Conservation (phyloP, 352 stramenopile genomes). For the Phytophthora pistaciae region DNA sequence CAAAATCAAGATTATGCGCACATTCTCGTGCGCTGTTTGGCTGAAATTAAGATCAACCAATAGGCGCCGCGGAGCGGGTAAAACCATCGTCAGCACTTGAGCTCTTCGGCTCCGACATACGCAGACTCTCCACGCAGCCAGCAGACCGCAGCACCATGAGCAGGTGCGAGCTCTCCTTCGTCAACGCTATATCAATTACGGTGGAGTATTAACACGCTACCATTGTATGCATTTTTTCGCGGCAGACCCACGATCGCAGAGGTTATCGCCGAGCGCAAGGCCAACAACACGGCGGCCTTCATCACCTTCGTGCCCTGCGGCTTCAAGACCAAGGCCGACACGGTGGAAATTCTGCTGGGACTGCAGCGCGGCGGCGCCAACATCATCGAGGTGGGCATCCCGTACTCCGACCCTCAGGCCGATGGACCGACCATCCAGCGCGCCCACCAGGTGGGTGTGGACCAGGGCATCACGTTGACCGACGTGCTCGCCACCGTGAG, state of each 20-base stretch:
- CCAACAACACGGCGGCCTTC: slow-evolving; percentile 91
- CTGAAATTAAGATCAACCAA: slow-evolving; percentile 28
- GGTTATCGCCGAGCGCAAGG: slow-evolving; percentile 75
- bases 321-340: slow-evolving; percentile 95
- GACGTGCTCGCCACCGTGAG: slow-evolving; percentile 95
- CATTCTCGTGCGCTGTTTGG: slow-evolving; percentile 15
- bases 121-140: slow-evolving; percentile 33
- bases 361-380: slow-evolving; percentile 96
- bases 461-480: slow-evolving; percentile 94
- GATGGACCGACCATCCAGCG: slow-evolving; percentile 98
- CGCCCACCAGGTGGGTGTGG: slow-evolving; percentile 94
- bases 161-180: slow-evolving; percentile 20
- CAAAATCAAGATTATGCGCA: slow-evolving; percentile 44
- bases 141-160: slow-evolving; percentile 36
- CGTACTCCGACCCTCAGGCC: slow-evolving; percentile 99
- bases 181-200: not conserved
- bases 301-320: slow-evolving; percentile 97
- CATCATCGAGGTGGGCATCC: slow-evolving; percentile 97
- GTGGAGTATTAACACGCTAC: not conserved
- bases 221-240: not conserved
- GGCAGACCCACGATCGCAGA: slow-evolving; percentile 73
- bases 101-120: slow-evolving; percentile 7
- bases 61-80: not conserved
- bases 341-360: slow-evolving; percentile 95
- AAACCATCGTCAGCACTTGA: slow-evolving; percentile 3